These are phyloP conservation scores for Brassica balearica DNA, from an alignment of 441 rosid genomes.

Conservation along the genomic window DNA sequence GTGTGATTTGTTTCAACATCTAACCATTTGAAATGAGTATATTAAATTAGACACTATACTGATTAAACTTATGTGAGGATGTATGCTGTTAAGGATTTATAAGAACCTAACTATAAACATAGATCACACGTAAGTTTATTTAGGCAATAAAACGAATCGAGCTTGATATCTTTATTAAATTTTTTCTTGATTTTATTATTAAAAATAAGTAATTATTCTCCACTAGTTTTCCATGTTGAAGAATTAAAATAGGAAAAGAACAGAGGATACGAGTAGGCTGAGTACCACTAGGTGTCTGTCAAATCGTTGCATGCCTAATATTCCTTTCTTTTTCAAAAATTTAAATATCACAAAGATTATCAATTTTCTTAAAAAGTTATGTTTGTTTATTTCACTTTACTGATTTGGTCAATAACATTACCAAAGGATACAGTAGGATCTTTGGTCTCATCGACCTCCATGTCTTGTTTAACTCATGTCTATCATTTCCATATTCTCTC, in stretches of 20 bases:
- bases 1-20: background rate
- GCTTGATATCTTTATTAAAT: constrained; percentile 1
- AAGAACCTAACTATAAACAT: background rate
- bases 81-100: background rate
- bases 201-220: background rate
- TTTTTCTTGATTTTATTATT: constrained; percentile 5
- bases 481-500: background rate
- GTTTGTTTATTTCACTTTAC: constrained; percentile 7
- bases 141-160: background rate
- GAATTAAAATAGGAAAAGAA: background rate
- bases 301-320: constrained; percentile 17
- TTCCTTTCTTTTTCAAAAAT: background rate
- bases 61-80: constrained; percentile 9
- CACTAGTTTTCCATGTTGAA: constrained; percentile 1
- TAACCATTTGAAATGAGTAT: background rate
- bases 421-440: constrained; percentile 5
- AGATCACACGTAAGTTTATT: background rate
- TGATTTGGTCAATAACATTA: constrained; percentile 10
- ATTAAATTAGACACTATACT: background rate
- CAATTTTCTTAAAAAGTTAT: background rate
- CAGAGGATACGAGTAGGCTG: constrained; percentile 10
- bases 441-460: background rate
- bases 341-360: background rate
- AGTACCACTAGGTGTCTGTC: constrained; percentile 14
- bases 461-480: constrained; percentile 7